These are phyloP conservation scores for Phyllostachys edulis DNA, from an alignment of 176 grass and related monocot species.

Conservation along the genomic window DNA sequence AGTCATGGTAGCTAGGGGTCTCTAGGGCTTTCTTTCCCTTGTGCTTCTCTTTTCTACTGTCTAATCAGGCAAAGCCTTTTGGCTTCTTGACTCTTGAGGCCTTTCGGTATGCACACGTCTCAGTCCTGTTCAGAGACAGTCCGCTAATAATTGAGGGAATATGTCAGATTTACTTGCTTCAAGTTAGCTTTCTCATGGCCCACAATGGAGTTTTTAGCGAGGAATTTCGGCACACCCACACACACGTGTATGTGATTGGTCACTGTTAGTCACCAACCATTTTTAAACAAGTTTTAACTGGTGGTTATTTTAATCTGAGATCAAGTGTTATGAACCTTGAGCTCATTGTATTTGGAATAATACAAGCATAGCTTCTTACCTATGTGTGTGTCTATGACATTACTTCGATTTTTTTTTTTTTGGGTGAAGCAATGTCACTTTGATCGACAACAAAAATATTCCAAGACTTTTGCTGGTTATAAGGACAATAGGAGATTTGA, in stretches of 20 bases:
- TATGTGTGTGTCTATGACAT: background rate
- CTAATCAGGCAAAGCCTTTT: constrained; percentile 34
- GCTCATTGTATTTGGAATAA: background rate
- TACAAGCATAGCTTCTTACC: background rate
- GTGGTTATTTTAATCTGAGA: background rate
- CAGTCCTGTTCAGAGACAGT: constrained; percentile 15
- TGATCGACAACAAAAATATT: constrained; percentile 7
- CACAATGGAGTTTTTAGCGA: constrained; percentile 16
- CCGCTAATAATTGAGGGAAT: constrained; percentile 41
- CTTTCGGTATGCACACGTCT: constrained; percentile 46
- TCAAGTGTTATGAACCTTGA: background rate
- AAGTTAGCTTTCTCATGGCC: background rate
- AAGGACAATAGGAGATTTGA: background rate
- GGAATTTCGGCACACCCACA: background rate
- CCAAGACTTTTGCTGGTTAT: background rate
- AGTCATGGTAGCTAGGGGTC: background rate
- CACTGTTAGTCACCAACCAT: background rate
- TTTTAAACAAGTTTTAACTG: background rate
- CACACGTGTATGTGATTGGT: background rate
- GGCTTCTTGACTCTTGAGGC: background rate
- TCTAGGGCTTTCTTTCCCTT: background rate
- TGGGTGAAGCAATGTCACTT: background rate
- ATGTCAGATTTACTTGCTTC: background rate
- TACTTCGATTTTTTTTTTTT: background rate
- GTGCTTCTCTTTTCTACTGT: background rate